Evolutionary conservation across 441 rosid genomes (phyloP).

Genomic region (Capsella rubella): DNA sequence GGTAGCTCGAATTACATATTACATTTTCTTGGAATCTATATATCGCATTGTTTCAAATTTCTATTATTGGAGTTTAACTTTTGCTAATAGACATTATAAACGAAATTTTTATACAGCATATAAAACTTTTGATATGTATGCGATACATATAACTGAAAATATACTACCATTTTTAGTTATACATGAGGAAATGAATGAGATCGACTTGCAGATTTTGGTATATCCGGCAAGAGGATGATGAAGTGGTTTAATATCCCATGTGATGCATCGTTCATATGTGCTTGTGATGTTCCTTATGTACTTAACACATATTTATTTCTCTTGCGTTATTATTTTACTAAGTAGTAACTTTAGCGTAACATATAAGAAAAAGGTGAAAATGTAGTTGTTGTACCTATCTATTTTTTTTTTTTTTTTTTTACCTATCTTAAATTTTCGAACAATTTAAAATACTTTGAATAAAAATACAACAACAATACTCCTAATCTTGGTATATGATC

Average conservation of each 20-base stretch:
- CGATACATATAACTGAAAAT: background rate
- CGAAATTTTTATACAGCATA: background rate
- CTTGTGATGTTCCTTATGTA: slow-evolving; percentile 27
- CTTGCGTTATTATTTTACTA: background rate
- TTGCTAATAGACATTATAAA: background rate
- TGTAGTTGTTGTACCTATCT: slow-evolving; percentile 33
- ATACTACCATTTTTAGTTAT: background rate
- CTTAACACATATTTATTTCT: slow-evolving; percentile 1
- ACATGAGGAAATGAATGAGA: slow-evolving; percentile 3
- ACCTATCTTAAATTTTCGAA: background rate
- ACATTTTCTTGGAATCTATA: background rate
- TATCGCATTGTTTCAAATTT: too few relatives aligned
- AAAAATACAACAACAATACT: slow-evolving; percentile 30
- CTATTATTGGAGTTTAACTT: background rate
- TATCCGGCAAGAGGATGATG: background rate
- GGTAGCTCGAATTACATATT: background rate
- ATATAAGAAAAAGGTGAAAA: background rate
- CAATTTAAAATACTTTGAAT: background rate
- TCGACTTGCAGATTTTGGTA: background rate
- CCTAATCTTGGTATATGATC: slow-evolving; percentile 21
- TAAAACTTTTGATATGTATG: background rate
- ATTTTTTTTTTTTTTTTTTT: too few relatives aligned
- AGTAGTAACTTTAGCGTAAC: background rate
- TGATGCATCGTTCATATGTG: slow-evolving; percentile 11
- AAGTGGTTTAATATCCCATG: slow-evolving; percentile 13